These are phyloP conservation scores for Primulina huaijiensis DNA, from an alignment of 257 asterid species.

Conservation along the genomic window DNA sequence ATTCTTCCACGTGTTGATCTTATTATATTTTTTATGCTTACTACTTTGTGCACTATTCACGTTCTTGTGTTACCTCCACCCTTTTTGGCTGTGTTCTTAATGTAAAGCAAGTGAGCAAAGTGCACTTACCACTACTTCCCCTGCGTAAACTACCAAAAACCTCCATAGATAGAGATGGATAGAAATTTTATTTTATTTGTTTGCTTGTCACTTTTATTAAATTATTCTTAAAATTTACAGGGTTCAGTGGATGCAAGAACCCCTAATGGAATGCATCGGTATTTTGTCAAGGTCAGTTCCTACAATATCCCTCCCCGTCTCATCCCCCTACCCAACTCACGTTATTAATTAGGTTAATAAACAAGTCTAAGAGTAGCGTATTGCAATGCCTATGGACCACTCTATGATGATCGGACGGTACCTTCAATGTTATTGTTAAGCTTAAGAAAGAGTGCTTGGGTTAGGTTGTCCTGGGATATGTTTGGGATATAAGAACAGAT, in stretches of 20 bases:
- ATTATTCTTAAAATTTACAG: conserved; percentile 35
- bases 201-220: conserved; percentile 6
- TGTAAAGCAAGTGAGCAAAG: neutral
- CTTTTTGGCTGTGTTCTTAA: neutral
- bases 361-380: neutral
- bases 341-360: too few relatives aligned
- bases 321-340: neutral
- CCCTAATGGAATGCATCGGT: conserved; percentile 79
- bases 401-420: neutral
- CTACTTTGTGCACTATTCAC: neutral
- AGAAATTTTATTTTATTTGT: conserved; percentile 19
- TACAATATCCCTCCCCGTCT: neutral
- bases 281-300: conserved; percentile 71
- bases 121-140: neutral
- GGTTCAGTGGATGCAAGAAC: conserved; percentile 61
- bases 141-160: conserved; percentile 10
- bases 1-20: neutral
- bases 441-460: neutral
- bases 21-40: neutral
- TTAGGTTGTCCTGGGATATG: neutral
- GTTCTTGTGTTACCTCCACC: neutral
- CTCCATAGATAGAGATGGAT: conserved; percentile 19
- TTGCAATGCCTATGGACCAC: neutral
- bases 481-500: neutral
- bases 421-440: neutral